Conservation (phyloP, 2,329 filamentous ascomycete species). For the Colletotrichum endophyticum region DNA sequence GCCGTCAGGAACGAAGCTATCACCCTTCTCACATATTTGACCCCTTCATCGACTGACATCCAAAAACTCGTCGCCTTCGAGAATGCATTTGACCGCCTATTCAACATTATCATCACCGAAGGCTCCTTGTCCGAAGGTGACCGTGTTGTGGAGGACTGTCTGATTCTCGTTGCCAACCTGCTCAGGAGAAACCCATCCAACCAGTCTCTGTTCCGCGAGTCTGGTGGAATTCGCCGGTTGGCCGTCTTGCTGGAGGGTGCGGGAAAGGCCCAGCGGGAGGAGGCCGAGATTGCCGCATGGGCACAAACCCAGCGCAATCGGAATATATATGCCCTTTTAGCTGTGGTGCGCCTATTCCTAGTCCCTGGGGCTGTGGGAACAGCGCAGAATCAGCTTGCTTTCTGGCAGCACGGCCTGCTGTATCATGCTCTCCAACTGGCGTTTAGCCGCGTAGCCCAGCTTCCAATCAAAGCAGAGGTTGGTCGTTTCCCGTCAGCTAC, state of each 20-base stretch:
- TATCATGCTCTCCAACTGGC: constrained; percentile 82
- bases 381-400: constrained; percentile 81
- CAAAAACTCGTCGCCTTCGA: constrained; percentile 97
- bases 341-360: constrained; percentile 86
- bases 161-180: constrained; percentile 89
- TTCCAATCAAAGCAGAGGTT: constrained; percentile 83
- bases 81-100: constrained; percentile 87
- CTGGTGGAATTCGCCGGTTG: constrained; percentile 78
- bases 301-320: constrained; percentile 80
- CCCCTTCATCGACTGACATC: constrained; percentile 83
- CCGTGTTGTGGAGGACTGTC: constrained; percentile 88
- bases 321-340: constrained; percentile 89
- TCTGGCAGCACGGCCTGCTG: constrained; percentile 82
- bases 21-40: constrained; percentile 85
- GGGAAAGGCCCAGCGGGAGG: constrained; percentile 56
- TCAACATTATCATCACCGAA: constrained; percentile 80
- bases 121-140: constrained; percentile 84
- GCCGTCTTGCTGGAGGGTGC: constrained; percentile 70
- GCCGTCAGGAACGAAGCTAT: constrained; percentile 88
- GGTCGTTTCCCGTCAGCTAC: constrained; percentile 24
- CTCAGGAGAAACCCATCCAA: constrained; percentile 88
- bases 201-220: constrained; percentile 92
- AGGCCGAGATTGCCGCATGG: constrained; percentile 73
- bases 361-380: constrained; percentile 81
- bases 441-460: constrained; percentile 75